These are phyloP conservation scores for Aspergillus avenaceus DNA, from an alignment of 495 filamentous ascomycete genomes.

Conservation along the genomic window DNA sequence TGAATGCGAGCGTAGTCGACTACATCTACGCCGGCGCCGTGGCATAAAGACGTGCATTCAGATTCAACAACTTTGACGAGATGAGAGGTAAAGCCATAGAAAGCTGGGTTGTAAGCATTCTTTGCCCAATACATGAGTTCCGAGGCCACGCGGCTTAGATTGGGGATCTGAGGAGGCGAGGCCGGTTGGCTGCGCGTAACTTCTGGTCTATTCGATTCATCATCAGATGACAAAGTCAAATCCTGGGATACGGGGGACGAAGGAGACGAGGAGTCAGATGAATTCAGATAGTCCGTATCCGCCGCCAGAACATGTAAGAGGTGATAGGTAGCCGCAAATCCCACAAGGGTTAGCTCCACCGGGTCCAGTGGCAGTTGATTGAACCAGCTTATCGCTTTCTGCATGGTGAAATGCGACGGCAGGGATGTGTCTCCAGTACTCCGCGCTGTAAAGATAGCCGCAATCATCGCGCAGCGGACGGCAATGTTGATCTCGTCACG, in stretches of 20 bases:
- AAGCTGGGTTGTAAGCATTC: constrained; percentile 45
- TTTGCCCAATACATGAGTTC: constrained; percentile 46
- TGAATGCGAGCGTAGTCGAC: constrained; percentile 28
- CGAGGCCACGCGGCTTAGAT: constrained; percentile 38
- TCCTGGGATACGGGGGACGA: constrained; percentile 13
- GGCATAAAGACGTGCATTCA: constrained; percentile 37
- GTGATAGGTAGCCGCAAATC: constrained; percentile 70
- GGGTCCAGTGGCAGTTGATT: constrained; percentile 43
- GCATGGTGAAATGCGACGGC: constrained; percentile 35
- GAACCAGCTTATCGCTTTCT: constrained; percentile 42
- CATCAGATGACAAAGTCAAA: constrained; percentile 20
- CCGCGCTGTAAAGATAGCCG: constrained; percentile 55
- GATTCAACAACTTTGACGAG: constrained; percentile 38
- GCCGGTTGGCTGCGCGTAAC: constrained; percentile 8
- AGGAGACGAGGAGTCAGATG: constrained; percentile 33
- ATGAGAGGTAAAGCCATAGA: constrained; percentile 38
- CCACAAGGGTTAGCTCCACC: constrained; percentile 63
- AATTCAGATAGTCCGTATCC: constrained; percentile 47
- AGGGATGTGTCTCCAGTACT: constrained; percentile 30
- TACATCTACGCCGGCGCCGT: constrained; percentile 35
- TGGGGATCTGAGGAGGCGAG: constrained; percentile 28
- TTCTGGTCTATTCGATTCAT: constrained; percentile 29
- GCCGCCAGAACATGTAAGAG: constrained; percentile 56
- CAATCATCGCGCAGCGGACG: constrained; percentile 76
- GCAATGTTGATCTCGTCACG: constrained; percentile 65